Percentiles rank a stretch among this genome's conserved stretches.
Conservation (phyloP, 179 eudicot species). For the Gypsophila paniculata region DNA sequence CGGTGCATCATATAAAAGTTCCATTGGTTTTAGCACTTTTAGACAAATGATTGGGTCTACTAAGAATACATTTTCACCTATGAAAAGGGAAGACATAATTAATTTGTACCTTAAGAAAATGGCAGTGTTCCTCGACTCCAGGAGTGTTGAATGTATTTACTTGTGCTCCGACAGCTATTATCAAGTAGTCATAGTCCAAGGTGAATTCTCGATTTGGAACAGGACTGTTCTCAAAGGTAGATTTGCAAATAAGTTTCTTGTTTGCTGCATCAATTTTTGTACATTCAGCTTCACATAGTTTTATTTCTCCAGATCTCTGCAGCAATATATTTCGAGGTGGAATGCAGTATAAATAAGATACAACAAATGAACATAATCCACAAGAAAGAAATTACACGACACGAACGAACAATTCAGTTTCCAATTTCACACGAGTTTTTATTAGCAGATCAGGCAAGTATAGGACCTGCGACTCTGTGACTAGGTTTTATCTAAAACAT, state of each 20-base stretch:
- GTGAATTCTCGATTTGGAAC: constrained; percentile 54
- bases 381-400: background rate
- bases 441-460: too few species aligned
- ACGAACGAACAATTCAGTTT: background rate
- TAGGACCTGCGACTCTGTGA: too few species aligned
- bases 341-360: background rate
- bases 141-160: constrained; percentile 91
- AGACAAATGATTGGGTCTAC: too few species aligned
- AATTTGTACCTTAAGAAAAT: constrained; percentile 70
- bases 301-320: constrained; percentile 60
- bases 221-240: constrained; percentile 45
- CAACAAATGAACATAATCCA: background rate
- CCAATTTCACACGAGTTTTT: background rate
- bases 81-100: background rate
- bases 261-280: constrained; percentile 60
- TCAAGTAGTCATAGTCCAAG: constrained; percentile 74
- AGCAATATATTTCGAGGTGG: constrained; percentile 13
- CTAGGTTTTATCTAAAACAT: background rate
- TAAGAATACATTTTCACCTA: background rate
- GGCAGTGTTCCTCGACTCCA: constrained; percentile 79
- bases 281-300: constrained; percentile 80
- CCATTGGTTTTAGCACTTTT: too few species aligned
- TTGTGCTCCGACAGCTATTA: constrained; percentile 79
- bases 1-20: too few species aligned
- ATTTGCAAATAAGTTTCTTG: constrained; percentile 54